Base-by-base conservation (phyloP, 495 filamentous ascomycete genomes). In the Xylaria scruposa region DNA sequence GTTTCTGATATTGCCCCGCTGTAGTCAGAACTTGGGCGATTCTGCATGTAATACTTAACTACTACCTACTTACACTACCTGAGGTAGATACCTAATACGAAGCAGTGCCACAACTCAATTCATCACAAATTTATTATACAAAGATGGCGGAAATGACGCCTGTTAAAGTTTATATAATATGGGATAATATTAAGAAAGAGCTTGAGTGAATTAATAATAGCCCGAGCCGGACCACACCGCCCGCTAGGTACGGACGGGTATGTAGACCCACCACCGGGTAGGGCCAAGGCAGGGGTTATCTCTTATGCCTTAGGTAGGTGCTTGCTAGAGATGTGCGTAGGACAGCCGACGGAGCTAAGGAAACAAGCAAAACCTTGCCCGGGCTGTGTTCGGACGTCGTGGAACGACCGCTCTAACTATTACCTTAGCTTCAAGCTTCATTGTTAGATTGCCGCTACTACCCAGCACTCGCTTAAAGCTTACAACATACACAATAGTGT, bases 211-310 rank as follows among this genome's bases (percentile, higher is more conserved):
- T 58, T 58, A 29, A 58, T 42, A 58, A 58, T 9, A 19, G 24
- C 26, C 24, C 53, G 15, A 31, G 2, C 24, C 26, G 26, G 53
- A 29, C 29, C 26, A 58, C 19, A 53, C 53, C 53, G 12, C 53
- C 24, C 26, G 31, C n/a, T n/a, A n/a, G 29, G 1, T 40, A 38
- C 19, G 56, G 56, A 38, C 31, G 56, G 31, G 56, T 59, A 59
- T 19, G 58, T 60, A 60, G 38, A 40, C 58, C 58, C 58, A 59
- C 56, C 26, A 21, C 58, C 58, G 58, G 58, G 58, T 60, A 60
- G 58, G 58, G 58, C 56, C 56, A 59, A 59, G 29, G 56, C 56
- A 59, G 56, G 56, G 51, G 24, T 54, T 3, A n/a, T 51, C 8
- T n/a, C 46, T 19, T n/a, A 47, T 47, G 46, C 46, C 47, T 51